Evolutionary conservation across 139 green algal species (phyloP).

Genomic region (Gonium pectorale): DNA sequence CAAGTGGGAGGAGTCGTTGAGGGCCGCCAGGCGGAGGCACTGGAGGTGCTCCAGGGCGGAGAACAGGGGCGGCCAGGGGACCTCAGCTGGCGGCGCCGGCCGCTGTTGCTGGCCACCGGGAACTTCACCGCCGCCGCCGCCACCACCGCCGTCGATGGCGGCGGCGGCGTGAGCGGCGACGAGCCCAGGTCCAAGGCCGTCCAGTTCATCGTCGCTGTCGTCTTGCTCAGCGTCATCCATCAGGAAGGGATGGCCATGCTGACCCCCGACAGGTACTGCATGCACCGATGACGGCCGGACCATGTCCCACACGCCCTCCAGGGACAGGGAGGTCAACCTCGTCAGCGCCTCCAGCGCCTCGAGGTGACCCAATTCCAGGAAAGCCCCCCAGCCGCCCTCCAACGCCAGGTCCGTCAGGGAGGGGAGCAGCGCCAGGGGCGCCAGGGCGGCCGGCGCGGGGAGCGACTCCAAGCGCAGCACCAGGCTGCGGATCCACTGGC

Average conservation of each 20-base stretch:
- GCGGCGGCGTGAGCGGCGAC: too few species aligned
- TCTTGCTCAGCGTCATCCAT: not conserved
- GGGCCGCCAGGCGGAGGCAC: not conserved
- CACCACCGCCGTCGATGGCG: not conserved
- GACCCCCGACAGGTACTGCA: too few species aligned
- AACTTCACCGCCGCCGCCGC: not conserved
- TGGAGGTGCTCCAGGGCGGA: not conserved
- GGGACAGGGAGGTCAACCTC: not conserved
- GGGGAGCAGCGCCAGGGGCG: not conserved
- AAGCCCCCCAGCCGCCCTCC: not conserved
- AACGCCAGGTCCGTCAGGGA: not conserved
- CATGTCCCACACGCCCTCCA: conserved; percentile 7
- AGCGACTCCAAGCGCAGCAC: not conserved
- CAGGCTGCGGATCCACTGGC: not conserved
- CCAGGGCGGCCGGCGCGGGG: not conserved
- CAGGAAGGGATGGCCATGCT: too few species aligned
- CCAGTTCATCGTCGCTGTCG: too few species aligned
- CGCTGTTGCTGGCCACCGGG: not conserved
- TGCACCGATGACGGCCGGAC: too few species aligned
- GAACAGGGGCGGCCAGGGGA: not conserved
- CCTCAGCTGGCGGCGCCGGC: not conserved
- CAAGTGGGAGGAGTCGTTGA: too few species aligned
- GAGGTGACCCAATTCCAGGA: not conserved
- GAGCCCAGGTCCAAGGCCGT: too few species aligned
- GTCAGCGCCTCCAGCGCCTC: not conserved